Conservation (phyloP, 257 asterid species). For the Nicotiana undulata region DNA sequence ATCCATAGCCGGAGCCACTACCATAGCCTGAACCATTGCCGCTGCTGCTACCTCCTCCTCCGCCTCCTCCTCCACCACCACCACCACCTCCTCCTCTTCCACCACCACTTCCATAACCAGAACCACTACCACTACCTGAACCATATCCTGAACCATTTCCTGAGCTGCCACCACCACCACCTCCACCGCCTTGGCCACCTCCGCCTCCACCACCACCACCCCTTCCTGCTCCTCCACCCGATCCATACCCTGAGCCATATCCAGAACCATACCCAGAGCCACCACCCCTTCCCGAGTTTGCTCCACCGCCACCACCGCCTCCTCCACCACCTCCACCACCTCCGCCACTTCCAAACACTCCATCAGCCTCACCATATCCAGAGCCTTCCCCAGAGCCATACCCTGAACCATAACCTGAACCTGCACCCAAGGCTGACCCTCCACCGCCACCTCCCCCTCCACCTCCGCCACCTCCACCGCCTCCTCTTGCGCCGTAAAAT, state of each 20-base stretch:
- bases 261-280: conserved; percentile 38
- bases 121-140: conserved; percentile 20
- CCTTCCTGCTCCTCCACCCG: conserved; percentile 24
- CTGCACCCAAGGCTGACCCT: conserved; percentile 5
- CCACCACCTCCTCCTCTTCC: conserved; percentile 9
- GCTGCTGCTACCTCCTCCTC: background rate
- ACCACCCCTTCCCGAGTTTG: conserved; percentile 19
- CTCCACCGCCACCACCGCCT: conserved; percentile 16
- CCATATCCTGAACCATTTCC: conserved; percentile 28
- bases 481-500: conserved; percentile 19
- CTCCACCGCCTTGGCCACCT: conserved; percentile 27
- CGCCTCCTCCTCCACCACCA: fast-evolving
- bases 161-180: conserved; percentile 19
- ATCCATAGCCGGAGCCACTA: conserved; percentile 25
- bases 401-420: conserved; percentile 16
- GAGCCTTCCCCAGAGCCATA: conserved; percentile 26
- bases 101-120: conserved; percentile 20
- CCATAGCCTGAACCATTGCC: conserved; percentile 4
- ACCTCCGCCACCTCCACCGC: conserved; percentile 12
- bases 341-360: background rate
- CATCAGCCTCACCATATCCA: conserved; percentile 14
- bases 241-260: conserved; percentile 44
- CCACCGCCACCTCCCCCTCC: conserved; percentile 13
- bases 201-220: conserved; percentile 47
- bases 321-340: conserved; percentile 25